Base-by-base conservation (phyloP, 306 rosid species). In the Gleditsia sinensis region DNA sequence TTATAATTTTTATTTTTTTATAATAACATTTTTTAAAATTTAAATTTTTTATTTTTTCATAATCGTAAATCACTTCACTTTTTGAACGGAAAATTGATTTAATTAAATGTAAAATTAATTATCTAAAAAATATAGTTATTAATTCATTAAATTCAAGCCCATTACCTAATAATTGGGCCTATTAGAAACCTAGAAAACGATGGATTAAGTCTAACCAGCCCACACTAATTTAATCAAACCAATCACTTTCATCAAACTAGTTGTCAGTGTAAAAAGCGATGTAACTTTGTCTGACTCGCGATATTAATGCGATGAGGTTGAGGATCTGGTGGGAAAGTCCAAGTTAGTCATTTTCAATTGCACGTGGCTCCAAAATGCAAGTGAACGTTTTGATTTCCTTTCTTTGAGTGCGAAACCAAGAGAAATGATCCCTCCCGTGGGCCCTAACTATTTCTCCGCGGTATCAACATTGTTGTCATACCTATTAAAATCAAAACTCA, bases 221-320 rank as follows among this genome's bases (percentile, higher is more conserved):
- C 46, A 40, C 46, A 12, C 16, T 1, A 57, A 13, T 16, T 16
- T 57, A 57, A 57, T 6, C 32, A 9, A 68, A 45, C 33, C 71
- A 33, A 67, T 87, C 78, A 27, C 66, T 76, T 76, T 86, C 87
- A 58, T 75, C 11, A 58, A 23, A 80, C 80, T 86, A 67, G 37
- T 33, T 71, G 74, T 83, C 84, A 59, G 69, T 77, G n/a, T 57
- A 75, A 75, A 17, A 30, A 13, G 56, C 36, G 20, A 59, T 55
- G 49, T 50, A 33, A 10, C 39, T 20, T 68, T 67, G 76, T 85
- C 82, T 37, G 62, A 49, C 16, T 55, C 63, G 75, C 45, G 61
- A 40, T 24, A 72, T 71, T 55, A 78, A 60, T 72, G 34, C 42
- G 82, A 74, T 25, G 28, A 61, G 0, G 21, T 14, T 7, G 63